Percentiles rank a stretch among this genome's conserved stretches.
Evolutionary conservation across 805 yeast genomes (phyloP).

Genomic region (Starmerella tilneyi): DNA sequence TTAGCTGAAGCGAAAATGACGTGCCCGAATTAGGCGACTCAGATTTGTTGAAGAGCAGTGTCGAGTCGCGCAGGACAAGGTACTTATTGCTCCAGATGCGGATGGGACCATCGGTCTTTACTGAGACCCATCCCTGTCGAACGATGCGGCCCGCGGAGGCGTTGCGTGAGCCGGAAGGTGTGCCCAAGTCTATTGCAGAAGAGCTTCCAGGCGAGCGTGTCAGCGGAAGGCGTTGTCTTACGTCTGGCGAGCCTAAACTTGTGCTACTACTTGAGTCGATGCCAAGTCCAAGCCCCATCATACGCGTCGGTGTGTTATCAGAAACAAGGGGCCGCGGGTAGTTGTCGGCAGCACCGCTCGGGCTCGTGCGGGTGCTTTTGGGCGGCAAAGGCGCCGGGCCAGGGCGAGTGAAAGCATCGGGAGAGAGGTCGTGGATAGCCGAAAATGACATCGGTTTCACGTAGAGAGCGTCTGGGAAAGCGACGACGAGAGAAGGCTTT

Average conservation of each 20-base stretch:
- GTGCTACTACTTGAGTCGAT: not conserved
- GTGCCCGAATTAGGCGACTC: conserved; percentile 35
- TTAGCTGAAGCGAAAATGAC: conserved; percentile 39
- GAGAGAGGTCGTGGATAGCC: conserved; percentile 19
- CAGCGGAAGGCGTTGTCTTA: not conserved
- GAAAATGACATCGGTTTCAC: conserved; percentile 19
- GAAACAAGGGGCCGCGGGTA: too few relatives aligned
- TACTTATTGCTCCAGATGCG: conserved; percentile 86
- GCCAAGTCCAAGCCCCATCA: not conserved
- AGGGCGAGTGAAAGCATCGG: conserved; percentile 24
- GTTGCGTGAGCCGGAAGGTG: conserved; percentile 2
- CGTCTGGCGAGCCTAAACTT: not conserved
- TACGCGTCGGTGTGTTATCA: not conserved
- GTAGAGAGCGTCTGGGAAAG: not conserved
- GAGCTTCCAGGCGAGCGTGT: conserved; percentile 7
- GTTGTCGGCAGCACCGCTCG: not conserved
- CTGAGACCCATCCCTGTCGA: conserved; percentile 75
- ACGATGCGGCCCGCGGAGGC: conserved; percentile 9
- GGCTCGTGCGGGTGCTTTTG: conserved; percentile 3
- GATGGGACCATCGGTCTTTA: conserved; percentile 78
- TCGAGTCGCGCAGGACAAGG: conserved; percentile 64
- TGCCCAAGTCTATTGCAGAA: conserved; percentile 4
- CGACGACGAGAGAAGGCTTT: not conserved
- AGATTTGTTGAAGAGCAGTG: conserved; percentile 61
- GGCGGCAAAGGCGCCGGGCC: conserved; percentile 26